These are phyloP conservation scores for Scedosporium apiospermum DNA, from an alignment of 2,329 filamentous ascomycete genomes.

Conservation along the genomic window DNA sequence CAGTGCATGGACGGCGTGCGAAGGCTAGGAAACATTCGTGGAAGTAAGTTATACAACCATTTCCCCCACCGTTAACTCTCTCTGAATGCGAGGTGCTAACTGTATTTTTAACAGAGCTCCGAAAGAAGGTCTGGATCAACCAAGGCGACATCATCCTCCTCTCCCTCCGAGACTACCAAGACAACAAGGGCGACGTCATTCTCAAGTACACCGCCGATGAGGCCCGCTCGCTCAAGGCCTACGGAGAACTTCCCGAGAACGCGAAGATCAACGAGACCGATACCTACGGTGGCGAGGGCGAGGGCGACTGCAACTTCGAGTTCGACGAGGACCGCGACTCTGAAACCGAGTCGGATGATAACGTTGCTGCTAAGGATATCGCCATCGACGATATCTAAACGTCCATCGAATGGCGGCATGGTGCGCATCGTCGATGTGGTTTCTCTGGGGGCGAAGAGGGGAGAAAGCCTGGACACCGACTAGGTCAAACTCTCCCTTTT, in stretches of 20 bases:
- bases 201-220: slow-evolving; percentile 96
- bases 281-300: slow-evolving; percentile 82
- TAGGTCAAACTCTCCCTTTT: too few relatives aligned
- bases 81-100: slow-evolving; percentile 43
- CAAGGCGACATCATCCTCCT: slow-evolving; percentile 81
- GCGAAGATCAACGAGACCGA: slow-evolving; percentile 99
- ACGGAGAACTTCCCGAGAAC: slow-evolving; percentile 91
- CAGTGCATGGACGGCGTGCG: slow-evolving; percentile 91
- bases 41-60: slow-evolving; percentile 7
- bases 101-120: slow-evolving; percentile 62
- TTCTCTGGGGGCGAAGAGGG: not conserved
- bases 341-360: slow-evolving; percentile 41
- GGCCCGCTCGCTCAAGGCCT: slow-evolving; percentile 88
- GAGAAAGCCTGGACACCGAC: not conserved
- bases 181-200: slow-evolving; percentile 94
- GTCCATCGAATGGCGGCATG: not conserved
- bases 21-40: slow-evolving; percentile 47
- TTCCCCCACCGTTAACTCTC: not conserved
- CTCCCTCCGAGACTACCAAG: slow-evolving; percentile 84
- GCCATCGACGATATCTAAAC: slow-evolving; percentile 91
- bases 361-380: slow-evolving; percentile 54
- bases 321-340: slow-evolving; percentile 87
- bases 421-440: not conserved
- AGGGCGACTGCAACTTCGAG: slow-evolving; percentile 95
- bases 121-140: slow-evolving; percentile 99